Evolutionary conservation across 371 early-diverging fungal genomes (phyloP), one percentile per base, ranked within the genome.

Genomic region (Mortierella sp.): DNA sequence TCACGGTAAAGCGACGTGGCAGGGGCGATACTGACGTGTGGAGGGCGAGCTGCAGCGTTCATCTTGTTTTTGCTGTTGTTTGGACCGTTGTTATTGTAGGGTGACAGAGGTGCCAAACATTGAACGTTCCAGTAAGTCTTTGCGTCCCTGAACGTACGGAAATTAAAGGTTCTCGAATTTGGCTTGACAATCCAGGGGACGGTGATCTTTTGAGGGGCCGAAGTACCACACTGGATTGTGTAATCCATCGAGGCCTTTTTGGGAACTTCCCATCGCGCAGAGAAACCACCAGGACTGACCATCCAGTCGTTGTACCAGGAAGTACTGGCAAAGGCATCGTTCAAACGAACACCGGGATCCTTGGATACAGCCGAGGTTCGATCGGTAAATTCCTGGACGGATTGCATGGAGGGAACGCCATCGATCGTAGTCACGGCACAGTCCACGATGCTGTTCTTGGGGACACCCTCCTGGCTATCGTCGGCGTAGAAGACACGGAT

Each of bases 291-390:
- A 34, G 70, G 70, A 21, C 65, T 65, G 66, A 61, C 46, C 27
- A 39, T 43, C 78, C 78, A 76, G 5, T 70, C 70, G 19, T 65
- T 57, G 58, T 69, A 70, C 78, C 78, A 76, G 49, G 70, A 76
- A 14, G 78, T 76, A 12, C 66, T 69, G 46, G 79, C 79, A 19
- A 79, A 41, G 41, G 79, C 79, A 56, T 72, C 73, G 54, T 79
- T 79, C 12, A 79, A 70, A 49, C 79, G 79, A 37, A 72, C 73
- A 64, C 72, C 72, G 14, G 79, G 73, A 15, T 79, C 79, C 59
- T 72, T 72, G 55, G 79, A 79, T 46, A 79, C 60, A 28, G 66
- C 68, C 5, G 73, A 60, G 41, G 57, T 54, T 11, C 69, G 61
- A 50, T 79, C 79, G 8, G 79, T 65, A 41, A 68, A 79, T 19